Base-by-base conservation (phyloP, 352 stramenopile genomes). In the Pythium aquatile region DNA sequence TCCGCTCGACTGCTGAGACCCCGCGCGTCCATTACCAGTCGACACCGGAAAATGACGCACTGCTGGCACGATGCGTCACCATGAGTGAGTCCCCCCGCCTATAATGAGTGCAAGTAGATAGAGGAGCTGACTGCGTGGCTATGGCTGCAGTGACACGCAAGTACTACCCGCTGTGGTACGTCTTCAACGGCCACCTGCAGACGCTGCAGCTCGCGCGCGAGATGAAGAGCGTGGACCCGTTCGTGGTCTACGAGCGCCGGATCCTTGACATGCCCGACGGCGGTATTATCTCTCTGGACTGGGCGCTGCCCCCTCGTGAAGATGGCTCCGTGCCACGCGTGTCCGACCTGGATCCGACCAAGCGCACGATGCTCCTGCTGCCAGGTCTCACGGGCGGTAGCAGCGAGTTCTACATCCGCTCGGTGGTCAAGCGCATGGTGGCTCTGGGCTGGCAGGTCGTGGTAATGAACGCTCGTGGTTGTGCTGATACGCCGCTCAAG, bases 241-340 rank as follows among this genome's bases (percentile, higher is more conserved):
- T 53, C 7, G 74, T 88, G 37, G n/a, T 61, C 5, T 92, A 92
- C 66, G 65, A 81, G 47, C 78, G 83, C 11, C 74, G 90, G 60
- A 59, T 86, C 14, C 61, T 92, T 3, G 69, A 85, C 30, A 76
- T 90, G 68, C 76, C 76, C 9, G 81, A 91, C 59, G 81, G 83
- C 16, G 84, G 84, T 14, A 69, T 90, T 16, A 78, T 89, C 30
- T 90, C 85, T 1, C 63, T 93, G 24, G 85, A 93, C 69, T 93
- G 85, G 85, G 85, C 82, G 13, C 69, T 87, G 2, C 66, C 78
- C 33, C 28, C 74, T 17, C 57, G 48, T n/a, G 51, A 29, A 1
- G 32, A 77, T 20, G 58, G 69, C 33, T 52, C 46, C 20, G 63
- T 67, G 16, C 30, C 59, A 20, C 51, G 72, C 17, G 28, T 82